Evolutionary conservation across 2,329 filamentous ascomycete species (phyloP).

Genomic region (Botrytis cinerea): DNA sequence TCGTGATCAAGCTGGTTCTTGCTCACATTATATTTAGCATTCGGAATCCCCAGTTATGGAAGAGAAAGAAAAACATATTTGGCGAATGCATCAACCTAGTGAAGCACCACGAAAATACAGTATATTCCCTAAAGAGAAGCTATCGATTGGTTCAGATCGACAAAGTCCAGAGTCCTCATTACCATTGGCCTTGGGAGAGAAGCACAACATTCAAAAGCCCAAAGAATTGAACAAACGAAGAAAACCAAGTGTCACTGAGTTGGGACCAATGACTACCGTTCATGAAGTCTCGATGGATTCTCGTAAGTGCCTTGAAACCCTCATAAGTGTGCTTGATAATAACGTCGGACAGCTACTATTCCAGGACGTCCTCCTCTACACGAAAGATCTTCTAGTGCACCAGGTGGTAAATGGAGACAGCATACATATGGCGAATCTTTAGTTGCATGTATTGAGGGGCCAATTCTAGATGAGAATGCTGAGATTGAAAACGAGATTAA

Average conservation of each 20-base stretch:
- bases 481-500: constrained; percentile 34
- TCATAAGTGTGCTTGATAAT: constrained; percentile 23
- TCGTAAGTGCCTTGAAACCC: constrained; percentile 52
- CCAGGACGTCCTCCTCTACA: constrained; percentile 65
- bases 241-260: constrained; percentile 64
- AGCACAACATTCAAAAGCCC: constrained; percentile 50
- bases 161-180: constrained; percentile 48
- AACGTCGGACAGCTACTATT: constrained; percentile 57
- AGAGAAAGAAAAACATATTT: constrained; percentile 53
- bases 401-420: constrained; percentile 52
- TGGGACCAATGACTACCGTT: constrained; percentile 69
- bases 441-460: constrained; percentile 41
- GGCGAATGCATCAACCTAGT: constrained; percentile 61
- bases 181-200: constrained; percentile 43
- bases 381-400: constrained; percentile 65
- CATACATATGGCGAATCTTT: constrained; percentile 45
- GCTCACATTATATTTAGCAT: constrained; percentile 33
- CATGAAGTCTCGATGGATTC: constrained; percentile 70
- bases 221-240: constrained; percentile 61
- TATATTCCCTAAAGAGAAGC: constrained; percentile 55
- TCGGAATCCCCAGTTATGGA: constrained; percentile 27
- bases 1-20: constrained; percentile 15
- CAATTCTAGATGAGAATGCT: constrained; percentile 42
- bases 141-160: constrained; percentile 42
- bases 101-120: constrained; percentile 56